Percentiles rank a stretch among this genome's conserved stretches.
phyloP scores from a whole-genome alignment of 1,284 basidiomycete genomes.

The Ganoderma lucidum region DNA sequence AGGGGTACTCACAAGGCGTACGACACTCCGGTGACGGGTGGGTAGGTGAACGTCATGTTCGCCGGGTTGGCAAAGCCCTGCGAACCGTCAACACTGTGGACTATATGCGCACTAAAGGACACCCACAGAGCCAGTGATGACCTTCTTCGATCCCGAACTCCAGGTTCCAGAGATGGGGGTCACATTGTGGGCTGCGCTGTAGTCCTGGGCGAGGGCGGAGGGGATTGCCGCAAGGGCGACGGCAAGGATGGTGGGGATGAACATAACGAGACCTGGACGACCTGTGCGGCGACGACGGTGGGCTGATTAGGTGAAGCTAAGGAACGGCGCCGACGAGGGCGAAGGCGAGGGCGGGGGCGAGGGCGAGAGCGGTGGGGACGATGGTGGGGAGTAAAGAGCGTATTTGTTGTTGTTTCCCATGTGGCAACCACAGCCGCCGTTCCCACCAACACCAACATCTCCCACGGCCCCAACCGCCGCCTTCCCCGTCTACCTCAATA shows the following conservation, averaged over 20 bases:
- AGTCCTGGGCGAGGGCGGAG: constrained; percentile 46
- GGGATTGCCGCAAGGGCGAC: constrained; percentile 43
- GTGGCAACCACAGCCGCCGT: constrained; percentile 25
- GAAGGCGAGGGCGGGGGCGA: constrained; percentile 22
- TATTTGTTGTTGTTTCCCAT: constrained; percentile 39
- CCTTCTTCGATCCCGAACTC: constrained; percentile 79
- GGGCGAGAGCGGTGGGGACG: constrained; percentile 25
- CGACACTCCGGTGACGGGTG: constrained; percentile 82
- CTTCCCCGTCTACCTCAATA: constrained; percentile 1
- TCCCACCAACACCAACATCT: constrained; percentile 16
- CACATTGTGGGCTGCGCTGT: constrained; percentile 58
- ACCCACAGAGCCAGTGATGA: constrained; percentile 85
- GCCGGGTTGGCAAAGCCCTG: constrained; percentile 87
- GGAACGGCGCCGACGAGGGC: constrained; percentile 29
- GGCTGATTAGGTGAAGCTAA: constrained; percentile 31
- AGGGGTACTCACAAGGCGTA: constrained; percentile 81
- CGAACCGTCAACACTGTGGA: constrained; percentile 7
- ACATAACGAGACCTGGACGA: constrained; percentile 27
- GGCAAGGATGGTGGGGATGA: constrained; percentile 46
- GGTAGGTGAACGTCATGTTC: constrained; percentile 84
- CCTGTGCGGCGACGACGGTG: constrained; percentile 10
- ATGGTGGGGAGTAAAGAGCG: constrained; percentile 39
- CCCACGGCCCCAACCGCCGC: constrained; percentile 5
- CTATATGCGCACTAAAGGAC: constrained; percentile 3
- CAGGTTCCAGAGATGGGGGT: constrained; percentile 84